A percentile compares a stretch with the other conserved stretches of the same genome.
Conservation (phyloP, 176 grass and related monocot species). For the Carex pumila region DNA sequence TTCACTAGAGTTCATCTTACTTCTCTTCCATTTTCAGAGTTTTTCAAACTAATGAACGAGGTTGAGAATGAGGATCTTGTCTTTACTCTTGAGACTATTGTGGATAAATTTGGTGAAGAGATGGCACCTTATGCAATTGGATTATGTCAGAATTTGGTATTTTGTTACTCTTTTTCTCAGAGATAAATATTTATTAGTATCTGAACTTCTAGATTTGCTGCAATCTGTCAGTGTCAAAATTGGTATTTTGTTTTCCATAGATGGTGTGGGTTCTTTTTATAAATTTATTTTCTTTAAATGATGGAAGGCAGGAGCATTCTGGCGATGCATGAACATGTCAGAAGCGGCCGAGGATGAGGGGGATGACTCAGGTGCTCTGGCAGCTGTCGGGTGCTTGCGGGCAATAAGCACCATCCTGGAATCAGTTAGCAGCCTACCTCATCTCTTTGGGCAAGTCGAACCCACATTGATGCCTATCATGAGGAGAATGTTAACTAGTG, state of each 20-base stretch:
- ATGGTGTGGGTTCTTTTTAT: background rate
- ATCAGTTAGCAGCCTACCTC: conserved; percentile 77
- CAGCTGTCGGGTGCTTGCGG: conserved; percentile 82
- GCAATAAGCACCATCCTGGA: conserved; percentile 93
- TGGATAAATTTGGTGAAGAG: conserved; percentile 96
- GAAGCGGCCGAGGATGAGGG: conserved; percentile 72
- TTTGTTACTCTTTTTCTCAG: background rate
- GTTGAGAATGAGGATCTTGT: conserved; percentile 94
- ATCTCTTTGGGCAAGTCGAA: conserved; percentile 74
- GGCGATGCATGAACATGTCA: conserved; percentile 73
- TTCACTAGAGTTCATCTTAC: conserved; percentile 5
- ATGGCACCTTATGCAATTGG: conserved; percentile 93
- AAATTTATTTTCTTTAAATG: conserved; percentile 16
- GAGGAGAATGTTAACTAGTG: conserved; percentile 68
- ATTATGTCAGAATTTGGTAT: conserved; percentile 83
- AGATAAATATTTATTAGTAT: background rate
- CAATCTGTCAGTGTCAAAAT: background rate
- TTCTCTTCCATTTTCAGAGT: conserved; percentile 39
- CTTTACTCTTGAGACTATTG: conserved; percentile 85
- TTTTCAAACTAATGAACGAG: conserved; percentile 90
- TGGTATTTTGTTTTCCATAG: background rate
- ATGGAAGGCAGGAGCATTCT: conserved; percentile 73
- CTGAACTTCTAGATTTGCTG: background rate
- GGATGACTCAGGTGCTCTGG: conserved; percentile 84
- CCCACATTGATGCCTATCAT: conserved; percentile 75